phyloP scores from a whole-genome alignment of 495 filamentous ascomycete species.

The Margaritispora aquatica region DNA sequence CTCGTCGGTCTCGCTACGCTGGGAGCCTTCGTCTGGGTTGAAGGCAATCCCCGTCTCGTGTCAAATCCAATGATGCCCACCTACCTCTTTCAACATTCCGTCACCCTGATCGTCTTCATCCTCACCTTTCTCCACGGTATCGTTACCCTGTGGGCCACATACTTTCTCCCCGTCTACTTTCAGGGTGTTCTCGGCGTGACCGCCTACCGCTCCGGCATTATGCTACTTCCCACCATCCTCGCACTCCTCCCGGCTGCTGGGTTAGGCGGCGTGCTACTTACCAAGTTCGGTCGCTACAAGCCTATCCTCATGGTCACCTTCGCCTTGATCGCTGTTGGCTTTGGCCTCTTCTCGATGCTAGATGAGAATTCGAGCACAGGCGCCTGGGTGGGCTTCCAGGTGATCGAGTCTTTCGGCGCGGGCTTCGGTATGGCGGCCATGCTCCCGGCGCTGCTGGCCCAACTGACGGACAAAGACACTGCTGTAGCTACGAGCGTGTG shows the following conservation, averaged over 20 bases:
- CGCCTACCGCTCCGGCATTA: conserved; percentile 31
- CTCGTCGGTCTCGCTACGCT: conserved; percentile 35
- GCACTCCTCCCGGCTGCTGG: conserved; percentile 29
- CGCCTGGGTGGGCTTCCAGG: conserved; percentile 52
- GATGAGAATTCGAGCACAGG: conserved; percentile 20
- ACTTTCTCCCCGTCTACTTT: conserved; percentile 46
- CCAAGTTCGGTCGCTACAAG: conserved; percentile 39
- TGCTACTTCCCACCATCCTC: conserved; percentile 32
- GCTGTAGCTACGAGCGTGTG: conserved; percentile 38
- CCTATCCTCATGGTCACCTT: conserved; percentile 36
- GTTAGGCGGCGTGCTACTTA: conserved; percentile 27
- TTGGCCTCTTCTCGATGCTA: conserved; percentile 37
- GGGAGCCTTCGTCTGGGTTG: too few species aligned
- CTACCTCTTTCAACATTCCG: too few species aligned
- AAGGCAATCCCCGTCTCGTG: too few species aligned
- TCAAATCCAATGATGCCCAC: too few species aligned
- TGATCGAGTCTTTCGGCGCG: conserved; percentile 58
- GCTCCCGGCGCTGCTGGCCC: conserved; percentile 7
- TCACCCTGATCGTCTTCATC: too few species aligned
- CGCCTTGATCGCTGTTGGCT: conserved; percentile 31
- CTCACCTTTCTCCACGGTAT: conserved; percentile 25
- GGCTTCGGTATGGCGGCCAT: conserved; percentile 29
- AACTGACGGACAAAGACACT: conserved; percentile 21
- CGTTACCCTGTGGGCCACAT: conserved; percentile 30
- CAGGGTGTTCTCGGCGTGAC: conserved; percentile 30